phyloP scores from a whole-genome alignment of 2,329 filamentous ascomycete genomes.

The Ophiostoma fasciatum region DNA sequence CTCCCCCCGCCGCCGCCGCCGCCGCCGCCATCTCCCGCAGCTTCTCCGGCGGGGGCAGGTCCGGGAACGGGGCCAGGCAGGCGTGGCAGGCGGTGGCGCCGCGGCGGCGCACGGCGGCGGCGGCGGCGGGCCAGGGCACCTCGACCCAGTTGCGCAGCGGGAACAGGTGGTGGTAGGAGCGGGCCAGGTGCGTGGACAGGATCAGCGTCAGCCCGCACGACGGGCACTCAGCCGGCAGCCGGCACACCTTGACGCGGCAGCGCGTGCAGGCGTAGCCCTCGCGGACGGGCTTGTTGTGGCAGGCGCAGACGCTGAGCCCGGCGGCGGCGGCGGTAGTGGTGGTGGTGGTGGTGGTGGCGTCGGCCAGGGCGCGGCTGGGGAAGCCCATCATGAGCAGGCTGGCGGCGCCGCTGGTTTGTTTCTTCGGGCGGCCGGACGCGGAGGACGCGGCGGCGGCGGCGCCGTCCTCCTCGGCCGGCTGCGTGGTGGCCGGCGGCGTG shows the following conservation, averaged over 20 bases:
- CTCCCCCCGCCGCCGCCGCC: background rate
- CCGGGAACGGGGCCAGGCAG: constrained; percentile 61
- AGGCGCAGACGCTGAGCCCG: constrained; percentile 68
- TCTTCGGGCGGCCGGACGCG: too few relatives aligned
- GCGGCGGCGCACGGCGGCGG: constrained; percentile 22
- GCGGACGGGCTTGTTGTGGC: constrained; percentile 66
- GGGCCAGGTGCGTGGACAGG: constrained; percentile 78
- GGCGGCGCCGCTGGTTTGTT: constrained; percentile 20
- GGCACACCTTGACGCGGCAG: constrained; percentile 79
- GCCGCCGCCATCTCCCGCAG: constrained; percentile 4
- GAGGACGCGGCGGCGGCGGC: background rate
- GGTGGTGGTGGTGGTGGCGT: constrained; percentile 29
- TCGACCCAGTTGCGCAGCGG: constrained; percentile 82
- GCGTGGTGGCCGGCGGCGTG: constrained; percentile 69
- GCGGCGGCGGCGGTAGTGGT: background rate
- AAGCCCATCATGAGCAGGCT: constrained; percentile 96
- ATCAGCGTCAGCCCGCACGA: constrained; percentile 85
- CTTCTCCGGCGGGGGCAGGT: constrained; percentile 15
- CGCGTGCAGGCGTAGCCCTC: constrained; percentile 87
- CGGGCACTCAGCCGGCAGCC: constrained; percentile 78
- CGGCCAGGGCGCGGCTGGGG: constrained; percentile 67
- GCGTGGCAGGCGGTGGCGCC: constrained; percentile 50
- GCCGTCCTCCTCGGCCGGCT: too few relatives aligned
- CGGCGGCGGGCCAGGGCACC: constrained; percentile 67
- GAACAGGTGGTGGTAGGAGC: constrained; percentile 89